Base-by-base conservation (phyloP, 208 protist genomes). In the Vickermania spadyakhi region DNA sequence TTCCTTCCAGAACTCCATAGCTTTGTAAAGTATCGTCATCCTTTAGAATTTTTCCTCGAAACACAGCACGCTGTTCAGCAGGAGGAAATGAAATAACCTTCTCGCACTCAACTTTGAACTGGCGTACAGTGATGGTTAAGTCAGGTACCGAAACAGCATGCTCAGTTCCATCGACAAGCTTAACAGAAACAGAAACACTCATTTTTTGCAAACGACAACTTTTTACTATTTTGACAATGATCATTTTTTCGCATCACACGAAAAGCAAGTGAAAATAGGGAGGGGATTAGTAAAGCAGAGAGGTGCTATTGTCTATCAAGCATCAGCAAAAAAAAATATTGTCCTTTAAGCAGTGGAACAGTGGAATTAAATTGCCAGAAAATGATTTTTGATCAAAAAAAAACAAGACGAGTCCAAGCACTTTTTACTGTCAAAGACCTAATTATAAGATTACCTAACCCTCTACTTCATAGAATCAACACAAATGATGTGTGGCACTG, bases 1-100 rank as follows among this genome's bases (percentile, higher is more conserved):
- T 82, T 0, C 86, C 91, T 31, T 83, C 59, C 54, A 88, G 79
- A 62, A 96, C 73, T 7, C 91, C 91, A 13, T 84, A 54, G 27
- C 67, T 75, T 42, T 80, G 81, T 22, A 96, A 75, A 41, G 89
- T 54, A 49, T 84, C 73, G 2, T 68, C 71, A 63, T 94, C 86
- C 55, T 96, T 96, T 28, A 96, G 59, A 14, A 96, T 84, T 54
- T 91, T 93, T 0, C 87, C 91, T 4, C 75, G 67, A 3, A 91
- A 58, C 53, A 96, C 86, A 36, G 94, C 60, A 11, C 91, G 75
- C 66, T 96, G 91, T 49, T 92, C 81, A 45, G 84, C 80, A 11
- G 70, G 73, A 36, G 91, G 84, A 58, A 94, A 91, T 13, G 80
- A 71, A 28, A 89, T 64, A 3, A 56, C 59, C 11, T 23, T 18